Evolutionary conservation across 2,329 filamentous ascomycete genomes (phyloP).

Genomic region (Incumbomyces delicatus): DNA sequence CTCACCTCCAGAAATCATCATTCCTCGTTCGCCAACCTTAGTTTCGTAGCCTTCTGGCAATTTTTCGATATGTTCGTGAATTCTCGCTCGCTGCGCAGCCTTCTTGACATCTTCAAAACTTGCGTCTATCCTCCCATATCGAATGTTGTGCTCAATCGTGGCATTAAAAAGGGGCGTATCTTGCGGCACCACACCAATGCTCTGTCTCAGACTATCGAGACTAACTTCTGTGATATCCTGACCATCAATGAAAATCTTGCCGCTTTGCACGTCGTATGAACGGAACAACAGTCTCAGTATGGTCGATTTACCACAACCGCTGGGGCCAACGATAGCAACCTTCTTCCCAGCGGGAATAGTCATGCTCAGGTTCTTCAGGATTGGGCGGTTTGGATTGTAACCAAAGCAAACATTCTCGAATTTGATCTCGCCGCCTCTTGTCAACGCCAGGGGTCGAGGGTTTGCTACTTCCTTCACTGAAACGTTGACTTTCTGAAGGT

Average conservation of each 20-base stretch:
- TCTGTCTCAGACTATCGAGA: conserved; percentile 68
- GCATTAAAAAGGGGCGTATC: conserved; percentile 97
- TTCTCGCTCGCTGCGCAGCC: conserved; percentile 71
- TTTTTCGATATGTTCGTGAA: conserved; percentile 70
- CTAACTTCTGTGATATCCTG: conserved; percentile 81
- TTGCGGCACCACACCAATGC: conserved; percentile 92
- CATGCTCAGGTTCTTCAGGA: conserved; percentile 72
- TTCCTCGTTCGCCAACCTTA: conserved; percentile 76
- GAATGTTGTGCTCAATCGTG: conserved; percentile 90
- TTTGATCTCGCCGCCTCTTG: conserved; percentile 73
- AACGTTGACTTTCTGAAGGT: conserved; percentile 91
- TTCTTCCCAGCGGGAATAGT: conserved; percentile 95
- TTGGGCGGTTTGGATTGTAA: conserved; percentile 77
- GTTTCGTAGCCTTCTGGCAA: conserved; percentile 79
- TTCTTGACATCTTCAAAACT: conserved; percentile 61
- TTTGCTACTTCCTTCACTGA: conserved; percentile 67
- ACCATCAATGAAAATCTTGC: conserved; percentile 81
- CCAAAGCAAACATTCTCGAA: conserved; percentile 95
- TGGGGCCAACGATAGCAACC: conserved; percentile 88
- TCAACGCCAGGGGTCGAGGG: conserved; percentile 62
- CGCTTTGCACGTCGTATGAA: conserved; percentile 80
- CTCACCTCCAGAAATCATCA: conserved; percentile 77
- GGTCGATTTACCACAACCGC: conserved; percentile 92
- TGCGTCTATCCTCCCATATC: conserved; percentile 76
- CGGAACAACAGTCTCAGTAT: conserved; percentile 84